Evolutionary conservation across 441 rosid genomes (phyloP), one percentile per base, ranked within the genome.

Genomic region (Cnidoscolus chayamansa): DNA sequence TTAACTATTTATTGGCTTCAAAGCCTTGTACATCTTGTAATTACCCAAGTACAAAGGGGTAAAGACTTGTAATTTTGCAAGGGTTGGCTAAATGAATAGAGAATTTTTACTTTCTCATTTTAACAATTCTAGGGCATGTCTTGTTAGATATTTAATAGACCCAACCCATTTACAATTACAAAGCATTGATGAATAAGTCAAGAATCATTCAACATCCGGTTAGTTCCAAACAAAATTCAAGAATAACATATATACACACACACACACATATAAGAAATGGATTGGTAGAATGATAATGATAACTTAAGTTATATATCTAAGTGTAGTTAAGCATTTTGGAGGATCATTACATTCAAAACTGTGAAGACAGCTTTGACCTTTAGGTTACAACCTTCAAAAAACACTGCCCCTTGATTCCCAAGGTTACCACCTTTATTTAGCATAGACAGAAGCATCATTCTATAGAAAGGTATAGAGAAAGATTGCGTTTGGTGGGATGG

Each of bases 21-120:
- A 70, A 49, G 76, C 72, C 70, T 81, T 74, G 84, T 74, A 75
- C 77, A 72, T 81, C 78, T 76, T 73, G 74, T 79, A 80, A 76
- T 61, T 77, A 71, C 60, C 53, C 61, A 12, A 47, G 45, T 79
- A 53, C 82, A 76, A 73, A 77, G 77, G 58, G 45, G 45, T 64
- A 20, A 35, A 54, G 32, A 72, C 57, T 74, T 77, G 83, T 75
- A 72, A 72, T 62, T 56, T 65, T 68, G 45, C 35, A 55, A 49
- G 7, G 9, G 17, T 70, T 62, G 62, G 47, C 56, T 51, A 4
- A 67, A 68, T 74, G 76, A 47, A 74, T 16, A 50, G 56, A 51
- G 43, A 11, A 43, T 19, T 12, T 31, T 59, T 9, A 15, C 64
- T 65, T 4, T 45, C 56, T 47, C 59, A 59, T 0, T 56, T 1